Base-by-base conservation (phyloP, 306 rosid species). In the Casuarina glauca region DNA sequence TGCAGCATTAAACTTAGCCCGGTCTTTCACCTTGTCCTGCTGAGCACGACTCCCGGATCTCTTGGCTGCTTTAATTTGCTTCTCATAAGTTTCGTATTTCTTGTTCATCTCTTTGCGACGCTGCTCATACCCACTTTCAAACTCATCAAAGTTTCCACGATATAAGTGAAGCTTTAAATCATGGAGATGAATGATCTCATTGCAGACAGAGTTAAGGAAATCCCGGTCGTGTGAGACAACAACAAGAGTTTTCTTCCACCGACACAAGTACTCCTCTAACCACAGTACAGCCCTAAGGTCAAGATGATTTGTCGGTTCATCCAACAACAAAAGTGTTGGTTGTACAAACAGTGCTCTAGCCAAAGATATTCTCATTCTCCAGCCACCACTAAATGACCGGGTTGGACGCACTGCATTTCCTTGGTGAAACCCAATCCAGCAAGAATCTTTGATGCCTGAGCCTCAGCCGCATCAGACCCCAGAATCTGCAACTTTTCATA, bases 261-360 rank as follows among this genome's bases (percentile, higher is more conserved):
- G 87, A 75, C 93, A 88, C 82, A 90, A 75, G 79, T 90, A 91
- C 88, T 89, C 97, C 78, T 88, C 91, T 76, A 91, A 84, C 93
- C 94, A 88, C 69, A 91, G 92, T 82, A 91, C 94, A 41, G 93
- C 93, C 77, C 93, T 88, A 69, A 91, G 83, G 87, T 90, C 94
- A 38, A 90, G 91, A 84, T 89, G 91, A 74, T 87, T 89, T 19
- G 90, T 89, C 69, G 90, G 93, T 78, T 90, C 91, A 83, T 90
- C 94, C 19, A 92, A 89, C 72, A 92, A 77, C 46, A 92, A 76
- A 52, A 90, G 90, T 12, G 94, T 91, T 54, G 92, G 91, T 70
- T 91, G 93, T 60, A 85, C 91, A 73, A 91, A 91, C 64, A 91
- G 93, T 49, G 90, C 94, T 74, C 94, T 84, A 41, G 94, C 94